Evolutionary conservation across 176 grass and related monocot species (phyloP), one percentile per base, ranked within the genome.

Genomic region (Carex myosuroides): DNA sequence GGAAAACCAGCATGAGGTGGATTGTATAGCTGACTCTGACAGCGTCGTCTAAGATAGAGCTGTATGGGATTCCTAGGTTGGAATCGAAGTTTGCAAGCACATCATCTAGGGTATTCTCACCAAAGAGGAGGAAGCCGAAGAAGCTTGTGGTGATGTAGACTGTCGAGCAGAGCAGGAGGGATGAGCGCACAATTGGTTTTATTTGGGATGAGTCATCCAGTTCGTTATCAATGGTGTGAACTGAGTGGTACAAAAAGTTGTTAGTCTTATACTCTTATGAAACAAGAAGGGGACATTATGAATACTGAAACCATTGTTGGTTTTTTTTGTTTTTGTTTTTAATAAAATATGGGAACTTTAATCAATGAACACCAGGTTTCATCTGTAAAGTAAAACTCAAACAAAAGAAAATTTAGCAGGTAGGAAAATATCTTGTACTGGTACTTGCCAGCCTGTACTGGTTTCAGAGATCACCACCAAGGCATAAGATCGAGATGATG

Each of bases 1-100:
- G 95, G 86, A 95, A 98, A 44, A 98, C 95, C 4, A 98, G 91
- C 95, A 98, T 98, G 44, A 98, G 92, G 81, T 98, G 95, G 37
- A 91, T 59, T 56, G 89, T 86, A 66, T 98, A 98, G 89, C 92
- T 93, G 74, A 98, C 91, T 89, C 95, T 87, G 57, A 98, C 95
- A 9, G 92, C 86, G 83, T 95, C 92, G 24, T 90, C 90, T 30
- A 98, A 82, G 65, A 95, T 52, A 8, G 89, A 91, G 87, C 92
- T 94, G 79, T 98, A 98, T 17, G 95, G 89, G 52, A 98, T 98
- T 33, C 91, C 91, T 1, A 98, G 95, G 76, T 98, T 90, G 26
- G 95, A 90, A 71, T 98, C 95, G 12, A 95, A 95, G 83, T 98
- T 98, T 1, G 95, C 83, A 2, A 98, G 95, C 84, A 98, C 95